These are phyloP conservation scores for Clohesyomyces aquaticus DNA, from an alignment of 495 filamentous ascomycete genomes.

Conservation along the genomic window DNA sequence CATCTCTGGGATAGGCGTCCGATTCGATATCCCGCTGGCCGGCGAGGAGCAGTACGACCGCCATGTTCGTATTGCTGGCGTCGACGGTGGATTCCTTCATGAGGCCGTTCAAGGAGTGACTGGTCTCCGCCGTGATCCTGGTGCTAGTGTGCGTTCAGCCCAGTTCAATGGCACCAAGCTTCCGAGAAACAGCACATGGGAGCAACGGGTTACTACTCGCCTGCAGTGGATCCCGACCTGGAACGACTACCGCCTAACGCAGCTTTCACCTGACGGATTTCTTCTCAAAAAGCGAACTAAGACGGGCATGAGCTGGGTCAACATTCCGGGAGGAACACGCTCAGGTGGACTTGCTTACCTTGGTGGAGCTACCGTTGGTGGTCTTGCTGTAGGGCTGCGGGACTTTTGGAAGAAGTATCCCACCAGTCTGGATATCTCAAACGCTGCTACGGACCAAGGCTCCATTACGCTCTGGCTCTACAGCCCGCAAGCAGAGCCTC, in stretches of 20 bases:
- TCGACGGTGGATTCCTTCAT: slow-evolving; percentile 18
- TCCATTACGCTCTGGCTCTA: slow-evolving; percentile 25
- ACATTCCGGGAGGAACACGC: slow-evolving; percentile 24
- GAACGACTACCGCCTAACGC: slow-evolving; percentile 24
- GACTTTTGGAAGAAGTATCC: slow-evolving; percentile 33
- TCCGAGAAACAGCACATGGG: slow-evolving; percentile 5
- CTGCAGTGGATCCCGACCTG: slow-evolving; percentile 24
- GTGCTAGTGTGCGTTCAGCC: background rate
- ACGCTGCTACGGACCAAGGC: slow-evolving; percentile 13
- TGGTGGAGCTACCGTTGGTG: slow-evolving; percentile 18
- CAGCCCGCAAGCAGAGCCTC: slow-evolving; percentile 17
- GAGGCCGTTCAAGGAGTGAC: slow-evolving; percentile 23
- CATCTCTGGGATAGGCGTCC: slow-evolving; percentile 22
- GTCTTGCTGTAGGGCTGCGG: slow-evolving; percentile 24
- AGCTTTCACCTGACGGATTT: slow-evolving; percentile 19
- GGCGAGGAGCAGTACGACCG: slow-evolving; percentile 21
- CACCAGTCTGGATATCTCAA: slow-evolving; percentile 16
- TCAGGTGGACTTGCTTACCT: slow-evolving; percentile 23
- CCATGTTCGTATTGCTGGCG: slow-evolving; percentile 20
- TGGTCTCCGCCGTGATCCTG: slow-evolving; percentile 21
- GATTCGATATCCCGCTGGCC: slow-evolving; percentile 19
- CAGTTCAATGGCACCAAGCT: slow-evolving; percentile 21
- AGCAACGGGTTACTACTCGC: background rate
- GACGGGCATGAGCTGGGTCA: slow-evolving; percentile 21
- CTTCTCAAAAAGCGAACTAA: slow-evolving; percentile 24